phyloP scores from a whole-genome alignment of 768 basidiomycete species.

The Mycena polygramma region DNA sequence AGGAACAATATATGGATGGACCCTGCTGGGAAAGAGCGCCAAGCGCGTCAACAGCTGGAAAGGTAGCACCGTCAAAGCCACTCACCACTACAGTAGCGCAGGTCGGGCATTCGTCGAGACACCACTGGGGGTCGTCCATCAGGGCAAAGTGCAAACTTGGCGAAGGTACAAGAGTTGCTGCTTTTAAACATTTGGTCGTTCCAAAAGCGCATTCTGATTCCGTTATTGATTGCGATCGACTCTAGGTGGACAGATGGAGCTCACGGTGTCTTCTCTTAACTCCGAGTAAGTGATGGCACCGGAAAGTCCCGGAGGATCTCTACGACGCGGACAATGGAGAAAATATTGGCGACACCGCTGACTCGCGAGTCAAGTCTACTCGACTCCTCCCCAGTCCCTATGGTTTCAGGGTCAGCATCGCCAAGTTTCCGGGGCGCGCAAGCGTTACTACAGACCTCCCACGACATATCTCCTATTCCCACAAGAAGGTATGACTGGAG shows the following conservation, averaged over 20 bases:
- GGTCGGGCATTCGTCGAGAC: conserved; percentile 35
- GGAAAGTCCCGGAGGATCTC: conserved; percentile 1
- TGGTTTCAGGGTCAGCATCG: conserved; percentile 6
- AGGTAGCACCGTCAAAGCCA: background rate
- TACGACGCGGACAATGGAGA: background rate
- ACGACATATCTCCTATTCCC: conserved; percentile 1
- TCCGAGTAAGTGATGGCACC: conserved; percentile 10
- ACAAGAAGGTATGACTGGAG: conserved; percentile 8
- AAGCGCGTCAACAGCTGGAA: conserved; percentile 1
- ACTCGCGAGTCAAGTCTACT: background rate
- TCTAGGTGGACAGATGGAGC: conserved; percentile 27
- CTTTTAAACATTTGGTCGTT: conserved; percentile 19
- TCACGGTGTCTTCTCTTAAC: conserved; percentile 16
- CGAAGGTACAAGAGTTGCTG: conserved; percentile 8
- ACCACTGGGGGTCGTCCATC: conserved; percentile 36
- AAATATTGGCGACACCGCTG: background rate
- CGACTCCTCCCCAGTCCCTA: background rate
- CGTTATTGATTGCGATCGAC: conserved; percentile 17
- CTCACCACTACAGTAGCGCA: conserved; percentile 34
- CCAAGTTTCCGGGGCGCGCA: background rate
- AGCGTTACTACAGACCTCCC: background rate
- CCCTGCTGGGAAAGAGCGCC: conserved; percentile 14
- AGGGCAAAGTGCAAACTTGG: background rate
- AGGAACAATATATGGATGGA: conserved; percentile 31
- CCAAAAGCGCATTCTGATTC: conserved; percentile 23